phyloP scores from a whole-genome alignment of 192 early-diverging fungal genomes.

The Coemansia sp. region DNA sequence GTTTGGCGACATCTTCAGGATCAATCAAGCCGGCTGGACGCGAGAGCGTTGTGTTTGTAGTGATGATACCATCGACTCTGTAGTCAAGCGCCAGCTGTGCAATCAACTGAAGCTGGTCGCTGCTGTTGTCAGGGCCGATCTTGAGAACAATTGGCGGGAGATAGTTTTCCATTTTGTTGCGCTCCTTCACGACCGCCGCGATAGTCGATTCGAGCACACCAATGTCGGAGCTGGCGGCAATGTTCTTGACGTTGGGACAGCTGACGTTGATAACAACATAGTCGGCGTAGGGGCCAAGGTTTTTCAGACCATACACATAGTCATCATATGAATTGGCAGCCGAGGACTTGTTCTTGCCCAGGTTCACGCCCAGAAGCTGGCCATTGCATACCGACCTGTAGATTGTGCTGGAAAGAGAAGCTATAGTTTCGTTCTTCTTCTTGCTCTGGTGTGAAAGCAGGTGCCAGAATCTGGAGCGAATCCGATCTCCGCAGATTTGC shows the following conservation, averaged over 20 bases:
- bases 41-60: slow-evolving; percentile 85
- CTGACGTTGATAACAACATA: slow-evolving; percentile 89
- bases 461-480: slow-evolving; percentile 75
- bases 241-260: slow-evolving; percentile 86
- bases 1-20: slow-evolving; percentile 33
- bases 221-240: slow-evolving; percentile 70
- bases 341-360: slow-evolving; percentile 87
- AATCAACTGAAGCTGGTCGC: slow-evolving; percentile 76
- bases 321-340: slow-evolving; percentile 69
- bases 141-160: slow-evolving; percentile 84
- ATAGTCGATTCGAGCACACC: slow-evolving; percentile 74
- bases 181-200: slow-evolving; percentile 62
- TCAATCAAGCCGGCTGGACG: slow-evolving; percentile 65
- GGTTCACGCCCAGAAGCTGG: slow-evolving; percentile 79
- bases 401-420: slow-evolving; percentile 29
- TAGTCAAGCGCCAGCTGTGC: slow-evolving; percentile 72
- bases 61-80: slow-evolving; percentile 83
- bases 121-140: slow-evolving; percentile 84
- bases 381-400: slow-evolving; percentile 64
- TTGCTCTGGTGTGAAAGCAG: slow-evolving; percentile 58
- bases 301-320: slow-evolving; percentile 77
- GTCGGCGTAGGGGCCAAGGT: slow-evolving; percentile 80
- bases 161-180: slow-evolving; percentile 50
- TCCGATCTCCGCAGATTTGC: slow-evolving; percentile 60
- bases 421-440: slow-evolving; percentile 51